Evolutionary conservation across 2,329 filamentous ascomycete species (phyloP), one percentile per base, ranked within the genome.

Genomic region (Pyrenophora seminiperda): DNA sequence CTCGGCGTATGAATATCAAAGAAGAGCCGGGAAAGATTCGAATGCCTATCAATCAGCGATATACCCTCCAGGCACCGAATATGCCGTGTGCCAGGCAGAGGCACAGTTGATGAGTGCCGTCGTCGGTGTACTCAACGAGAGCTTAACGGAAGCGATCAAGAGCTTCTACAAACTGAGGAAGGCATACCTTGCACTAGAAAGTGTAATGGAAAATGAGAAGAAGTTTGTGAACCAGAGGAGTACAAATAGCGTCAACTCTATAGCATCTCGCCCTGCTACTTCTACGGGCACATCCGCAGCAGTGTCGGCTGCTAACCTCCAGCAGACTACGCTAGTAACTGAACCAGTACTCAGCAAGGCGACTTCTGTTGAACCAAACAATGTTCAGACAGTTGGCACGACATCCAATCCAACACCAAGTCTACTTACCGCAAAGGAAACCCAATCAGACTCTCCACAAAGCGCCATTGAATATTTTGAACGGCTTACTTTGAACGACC

Each of bases 131-230:
- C 77, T 97, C 62, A 95, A 95, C 59, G 94, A 97, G 76, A 96
- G 90, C 68, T 75, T 97, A 63, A 93, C 92, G 0, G 94, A 97
- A 71, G 91, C 86, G 13, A 83, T 97, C 71, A 91, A 88, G 73
- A 91, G 91, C 5, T 97, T 97, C 67, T 95, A 96, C 69, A 96
- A 94, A 73, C 75, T 97, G 61, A 82, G 93, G 54, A 96, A 95
- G 70, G 93, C 93, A 0, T 97, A 89, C 65, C 77, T 91, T 31
- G 88, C 91, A 0, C 78, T 99, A 3, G 89, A 96, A 64, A 81
- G 81, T 7, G 89, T 99, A 47, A 81, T 92, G 67, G 82, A 88
- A 53, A 83, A 87, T 27, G 92, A 96, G 73, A 81, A 81, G 18
- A 84, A 81, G 53, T 85, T 81, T 53, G 65, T 84, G 47, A 68